Conservation (phyloP, 371 early-diverging fungal species). For the Parasitella parasitica region DNA sequence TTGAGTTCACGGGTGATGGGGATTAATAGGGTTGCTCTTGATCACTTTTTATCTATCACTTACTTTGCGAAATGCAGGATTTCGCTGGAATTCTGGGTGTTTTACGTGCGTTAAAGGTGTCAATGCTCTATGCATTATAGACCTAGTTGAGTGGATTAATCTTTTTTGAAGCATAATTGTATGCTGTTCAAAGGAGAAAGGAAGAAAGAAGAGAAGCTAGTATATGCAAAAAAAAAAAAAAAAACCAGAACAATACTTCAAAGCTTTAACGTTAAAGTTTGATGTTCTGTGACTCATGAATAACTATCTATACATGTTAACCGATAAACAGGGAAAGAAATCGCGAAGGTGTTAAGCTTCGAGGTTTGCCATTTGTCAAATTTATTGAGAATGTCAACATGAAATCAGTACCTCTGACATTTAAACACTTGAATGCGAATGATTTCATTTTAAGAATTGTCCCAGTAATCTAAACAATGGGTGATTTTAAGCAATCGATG, state of each 20-base stretch:
- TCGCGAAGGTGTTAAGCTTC: background rate
- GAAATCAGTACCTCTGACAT: too few relatives aligned
- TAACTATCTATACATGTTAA: background rate
- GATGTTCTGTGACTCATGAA: background rate
- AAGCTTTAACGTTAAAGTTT: background rate
- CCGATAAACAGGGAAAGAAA: background rate
- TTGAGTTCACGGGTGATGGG: constrained; percentile 1
- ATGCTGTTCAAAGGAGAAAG: background rate
- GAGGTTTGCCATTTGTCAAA: too few relatives aligned
- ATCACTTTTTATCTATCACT: background rate
- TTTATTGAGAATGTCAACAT: too few relatives aligned
- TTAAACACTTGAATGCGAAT: too few relatives aligned
- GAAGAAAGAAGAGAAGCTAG: background rate
- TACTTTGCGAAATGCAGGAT: constrained; percentile 54
- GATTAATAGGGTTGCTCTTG: background rate
- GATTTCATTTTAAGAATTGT: too few relatives aligned
- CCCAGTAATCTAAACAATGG: too few relatives aligned
- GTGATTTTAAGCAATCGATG: too few relatives aligned
- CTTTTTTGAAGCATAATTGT: constrained; percentile 9
- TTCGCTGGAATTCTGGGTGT: constrained; percentile 34
- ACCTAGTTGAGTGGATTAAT: constrained; percentile 2
- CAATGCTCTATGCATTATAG: background rate
- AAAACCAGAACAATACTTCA: background rate
- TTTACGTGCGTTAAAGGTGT: constrained; percentile 20
- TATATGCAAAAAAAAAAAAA: background rate